phyloP scores from a whole-genome alignment of 331 rosid species.

The Cydonia oblonga region DNA sequence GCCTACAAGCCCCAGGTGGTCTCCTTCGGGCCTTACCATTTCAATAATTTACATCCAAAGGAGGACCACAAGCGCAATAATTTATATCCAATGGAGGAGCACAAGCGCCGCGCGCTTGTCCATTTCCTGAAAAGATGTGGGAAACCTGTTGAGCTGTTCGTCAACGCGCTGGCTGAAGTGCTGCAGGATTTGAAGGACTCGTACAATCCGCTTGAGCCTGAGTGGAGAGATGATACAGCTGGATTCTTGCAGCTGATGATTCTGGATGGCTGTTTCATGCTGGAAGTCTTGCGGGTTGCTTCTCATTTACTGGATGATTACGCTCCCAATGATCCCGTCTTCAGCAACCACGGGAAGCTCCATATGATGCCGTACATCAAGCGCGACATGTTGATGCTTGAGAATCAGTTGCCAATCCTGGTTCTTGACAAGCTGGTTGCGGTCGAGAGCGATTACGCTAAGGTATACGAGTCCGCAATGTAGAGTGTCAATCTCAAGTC shows the following conservation, averaged over 20 bases:
- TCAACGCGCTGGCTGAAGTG: slow-evolving; percentile 12
- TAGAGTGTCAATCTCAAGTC: background rate
- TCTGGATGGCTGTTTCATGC: slow-evolving; percentile 49
- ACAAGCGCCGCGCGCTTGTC: slow-evolving; percentile 28
- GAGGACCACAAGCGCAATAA: slow-evolving; percentile 30
- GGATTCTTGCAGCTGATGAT: slow-evolving; percentile 28
- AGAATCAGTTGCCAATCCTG: slow-evolving; percentile 37
- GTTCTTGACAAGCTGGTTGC: slow-evolving; percentile 22
- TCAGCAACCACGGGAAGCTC: slow-evolving; percentile 33
- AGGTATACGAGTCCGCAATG: background rate
- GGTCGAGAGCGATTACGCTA: slow-evolving; percentile 2
- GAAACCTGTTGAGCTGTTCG: slow-evolving; percentile 16
- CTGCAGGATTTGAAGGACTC: slow-evolving; percentile 28
- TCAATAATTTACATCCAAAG: background rate
- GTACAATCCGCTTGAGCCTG: slow-evolving; percentile 20
- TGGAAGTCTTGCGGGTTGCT: slow-evolving; percentile 18
- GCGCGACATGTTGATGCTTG: slow-evolving; percentile 50
- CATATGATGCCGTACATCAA: slow-evolving; percentile 21
- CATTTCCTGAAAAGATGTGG: slow-evolving; percentile 30
- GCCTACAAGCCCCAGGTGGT: slow-evolving; percentile 37
- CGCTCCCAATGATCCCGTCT: slow-evolving; percentile 37
- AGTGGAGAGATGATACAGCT: slow-evolving; percentile 4
- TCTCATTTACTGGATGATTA: slow-evolving; percentile 7
- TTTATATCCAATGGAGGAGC: slow-evolving; percentile 7
- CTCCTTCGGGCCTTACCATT: slow-evolving; percentile 41